Evolutionary conservation across 371 early-diverging fungal species (phyloP), one percentile per base, ranked within the genome.

Genomic region (Mortierella sp.): DNA sequence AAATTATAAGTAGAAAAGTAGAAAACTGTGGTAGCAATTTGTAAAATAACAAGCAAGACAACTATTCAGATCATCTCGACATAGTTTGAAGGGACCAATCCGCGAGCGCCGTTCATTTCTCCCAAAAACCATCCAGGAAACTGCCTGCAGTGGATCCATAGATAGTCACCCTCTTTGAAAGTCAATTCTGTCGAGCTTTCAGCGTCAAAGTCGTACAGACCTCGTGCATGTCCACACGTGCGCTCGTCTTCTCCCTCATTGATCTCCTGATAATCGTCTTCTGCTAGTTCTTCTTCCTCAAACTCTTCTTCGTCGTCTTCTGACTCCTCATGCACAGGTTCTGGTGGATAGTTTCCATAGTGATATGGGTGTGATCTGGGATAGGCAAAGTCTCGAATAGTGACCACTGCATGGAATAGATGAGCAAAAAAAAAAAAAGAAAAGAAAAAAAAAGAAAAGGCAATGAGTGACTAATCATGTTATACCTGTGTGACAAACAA

Each of bases 71-170:
- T 66, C 61, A 92, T 70, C 78, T 88, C 86, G 19, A 94, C 90
- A 78, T 93, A 94, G 66, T 92, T 92, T 70, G 92, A 94, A 53
- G 94, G 94, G 58, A 94, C 87, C 65, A 94, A 77, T 11, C 94
- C 94, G 11, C 88, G 87, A 69, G 88, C 88, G 21, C 81, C 85
- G 19, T 78, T 84, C 63, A 90, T 86, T 73, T 88, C 90, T 3
- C 91, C 94, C 58, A 94, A 85, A 50, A 94, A 80, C 94, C 94
- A 94, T 58, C 94, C 94, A 24, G 88, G 89, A 76, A 89, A 92
- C 76, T 90, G 90, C 57, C 88, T 88, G 74, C 90, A 89, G 71
- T 88, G 88, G 4, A 94, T 88, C 83, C 88, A 89, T 16, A 94
- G 66, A 16, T 80, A 69, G 67, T 92, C 92, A 32, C 89, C 91